These are phyloP conservation scores for Coemansia sp. DNA, from an alignment of 192 early-diverging fungal genomes.

Conservation along the genomic window DNA sequence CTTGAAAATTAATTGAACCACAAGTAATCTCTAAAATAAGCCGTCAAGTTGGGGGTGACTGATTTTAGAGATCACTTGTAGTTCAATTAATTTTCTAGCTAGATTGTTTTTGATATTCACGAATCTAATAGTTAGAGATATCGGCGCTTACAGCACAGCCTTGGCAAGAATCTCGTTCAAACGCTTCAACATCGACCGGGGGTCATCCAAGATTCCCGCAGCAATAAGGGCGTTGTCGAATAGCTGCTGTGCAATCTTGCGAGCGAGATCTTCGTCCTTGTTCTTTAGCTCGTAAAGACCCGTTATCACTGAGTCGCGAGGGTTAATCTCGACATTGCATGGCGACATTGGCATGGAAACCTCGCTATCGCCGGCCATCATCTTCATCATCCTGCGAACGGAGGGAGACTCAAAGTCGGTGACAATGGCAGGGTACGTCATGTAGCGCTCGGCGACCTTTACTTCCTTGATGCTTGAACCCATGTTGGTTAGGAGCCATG, in stretches of 20 bases:
- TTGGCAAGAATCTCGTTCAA: slow-evolving; percentile 60
- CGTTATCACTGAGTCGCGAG: slow-evolving; percentile 67
- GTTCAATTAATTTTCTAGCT: too few relatives aligned
- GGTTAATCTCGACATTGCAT: slow-evolving; percentile 73
- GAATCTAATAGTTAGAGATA: too few relatives aligned
- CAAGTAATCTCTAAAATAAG: too few relatives aligned
- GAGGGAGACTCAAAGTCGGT: slow-evolving; percentile 74
- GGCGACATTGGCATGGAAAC: slow-evolving; percentile 60
- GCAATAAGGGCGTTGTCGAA: slow-evolving; percentile 75
- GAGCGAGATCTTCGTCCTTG: slow-evolving; percentile 64
- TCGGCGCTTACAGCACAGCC: not conserved
- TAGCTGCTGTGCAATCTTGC: slow-evolving; percentile 68
- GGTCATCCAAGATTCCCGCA: slow-evolving; percentile 76
- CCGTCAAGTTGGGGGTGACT: too few relatives aligned
- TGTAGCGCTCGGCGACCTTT: slow-evolving; percentile 68
- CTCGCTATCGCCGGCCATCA: slow-evolving; percentile 53
- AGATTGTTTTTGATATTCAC: too few relatives aligned
- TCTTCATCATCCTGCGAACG: slow-evolving; percentile 63
- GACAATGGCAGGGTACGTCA: slow-evolving; percentile 73
- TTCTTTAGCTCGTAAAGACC: slow-evolving; percentile 63
- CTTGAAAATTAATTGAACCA: too few relatives aligned
- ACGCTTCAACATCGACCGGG: slow-evolving; percentile 72
- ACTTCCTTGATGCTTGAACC: slow-evolving; percentile 69
- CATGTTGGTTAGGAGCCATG: slow-evolving; percentile 64
- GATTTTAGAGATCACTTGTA: too few relatives aligned